Evolutionary conservation across 208 protist genomes (phyloP), one percentile per base, ranked within the genome.

Genomic region (Acanthamoeba lenticulata): DNA sequence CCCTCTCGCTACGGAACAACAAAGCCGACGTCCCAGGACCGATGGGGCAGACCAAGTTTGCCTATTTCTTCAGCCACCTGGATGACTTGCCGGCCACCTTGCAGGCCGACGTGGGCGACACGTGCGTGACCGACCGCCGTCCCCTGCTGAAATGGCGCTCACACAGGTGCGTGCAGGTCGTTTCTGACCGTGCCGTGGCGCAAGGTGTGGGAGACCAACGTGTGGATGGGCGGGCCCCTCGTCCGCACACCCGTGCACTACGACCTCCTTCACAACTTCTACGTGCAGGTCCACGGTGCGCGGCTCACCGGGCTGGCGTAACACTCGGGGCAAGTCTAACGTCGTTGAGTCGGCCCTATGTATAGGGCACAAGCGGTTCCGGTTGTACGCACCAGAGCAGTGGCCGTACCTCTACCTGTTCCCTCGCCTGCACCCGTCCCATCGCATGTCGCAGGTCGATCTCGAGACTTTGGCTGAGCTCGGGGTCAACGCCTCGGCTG

Each of bases 221-320:
- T 92, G 47, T 92, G 86, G 86, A 74, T 92, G 86, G 86, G 86
- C 29, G 86, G 86, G 0, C 86, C 86, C 27, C 38, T 65, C 57
- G 36, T 92, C 13, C 36, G 40, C 24, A 77, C 86, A 36, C 86
- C 86, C 21, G 29, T 38, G 24, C 86, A 92, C 44, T 92, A 92
- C 42, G 86, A 92, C 34, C 55, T 92, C 32, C 60, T 92, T 2
- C 86, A 92, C 57, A 92, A 92, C 62, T 74, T 92, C 24, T 92
- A 92, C 62, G 86, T 92, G 21, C 86, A 92, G 36, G 52, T 92
- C 11, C 86, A 74, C 29, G 86, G 69, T 79, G n/a, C n/a, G n/a
- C n/a, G n/a, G n/a, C n/a, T n/a, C n/a, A n/a, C n/a, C n/a, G n/a
- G n/a, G n/a, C n/a, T n/a, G n/a, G n/a, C n/a, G n/a, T n/a, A n/a